These are phyloP conservation scores for Leccinum fibrillosum DNA, from an alignment of 768 basidiomycete genomes.

Conservation along the genomic window DNA sequence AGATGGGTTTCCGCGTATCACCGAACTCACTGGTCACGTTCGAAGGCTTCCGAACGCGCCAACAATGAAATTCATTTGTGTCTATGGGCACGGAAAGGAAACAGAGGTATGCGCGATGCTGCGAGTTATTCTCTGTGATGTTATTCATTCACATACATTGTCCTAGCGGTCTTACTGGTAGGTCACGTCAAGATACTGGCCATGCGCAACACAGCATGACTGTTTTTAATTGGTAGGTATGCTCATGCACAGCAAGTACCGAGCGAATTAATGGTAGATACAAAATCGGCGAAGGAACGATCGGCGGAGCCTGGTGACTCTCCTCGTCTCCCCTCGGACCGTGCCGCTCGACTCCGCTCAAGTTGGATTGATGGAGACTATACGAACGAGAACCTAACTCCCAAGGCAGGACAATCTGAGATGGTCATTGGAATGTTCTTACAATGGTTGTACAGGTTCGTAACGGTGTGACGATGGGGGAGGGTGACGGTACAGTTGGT, in stretches of 20 bases:
- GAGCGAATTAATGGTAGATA: slow-evolving; percentile 53
- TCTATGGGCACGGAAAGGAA: slow-evolving; percentile 95
- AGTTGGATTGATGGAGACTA: slow-evolving; percentile 88
- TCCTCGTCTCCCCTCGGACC: slow-evolving; percentile 47
- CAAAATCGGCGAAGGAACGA: slow-evolving; percentile 43
- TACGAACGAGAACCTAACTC: slow-evolving; percentile 56
- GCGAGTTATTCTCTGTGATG: not conserved
- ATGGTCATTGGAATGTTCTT: not conserved
- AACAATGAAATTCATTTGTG: slow-evolving; percentile 87
- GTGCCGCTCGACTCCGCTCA: slow-evolving; percentile 44
- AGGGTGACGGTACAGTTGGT: slow-evolving; percentile 94
- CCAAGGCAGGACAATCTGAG: slow-evolving; percentile 42
- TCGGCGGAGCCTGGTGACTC: slow-evolving; percentile 41
- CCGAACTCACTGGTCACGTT: not conserved
- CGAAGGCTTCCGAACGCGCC: slow-evolving; percentile 82
- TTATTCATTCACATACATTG: not conserved
- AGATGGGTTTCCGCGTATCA: not conserved
- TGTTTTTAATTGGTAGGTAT: slow-evolving; percentile 47
- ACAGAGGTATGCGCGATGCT: slow-evolving; percentile 60
- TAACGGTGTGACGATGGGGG: slow-evolving; percentile 89
- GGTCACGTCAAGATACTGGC: slow-evolving; percentile 11
- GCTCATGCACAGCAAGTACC: slow-evolving; percentile 65
- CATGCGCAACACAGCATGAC: not conserved
- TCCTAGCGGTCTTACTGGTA: slow-evolving; percentile 82
- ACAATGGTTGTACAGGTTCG: slow-evolving; percentile 41